Conservation (phyloP, 1,284 basidiomycete species). For the Trichosporon sp. region DNA sequence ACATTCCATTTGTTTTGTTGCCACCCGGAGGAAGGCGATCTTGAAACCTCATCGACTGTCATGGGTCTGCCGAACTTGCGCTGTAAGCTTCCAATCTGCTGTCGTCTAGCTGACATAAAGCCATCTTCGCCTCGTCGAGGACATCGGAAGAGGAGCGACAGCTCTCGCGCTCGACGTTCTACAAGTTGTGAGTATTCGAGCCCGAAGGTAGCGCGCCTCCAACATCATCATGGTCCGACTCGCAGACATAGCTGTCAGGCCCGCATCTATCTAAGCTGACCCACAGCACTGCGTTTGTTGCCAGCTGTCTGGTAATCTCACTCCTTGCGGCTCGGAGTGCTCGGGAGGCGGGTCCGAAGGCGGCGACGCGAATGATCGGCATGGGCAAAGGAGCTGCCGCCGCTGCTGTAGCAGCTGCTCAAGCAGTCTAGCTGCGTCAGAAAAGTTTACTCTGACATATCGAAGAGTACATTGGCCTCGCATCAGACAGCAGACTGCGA, state of each 20-base stretch:
- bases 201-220: not conserved
- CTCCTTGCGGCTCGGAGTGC: slow-evolving; percentile 40
- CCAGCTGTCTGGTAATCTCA: slow-evolving; percentile 45
- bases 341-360: slow-evolving; percentile 32
- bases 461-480: not conserved
- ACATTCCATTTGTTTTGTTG: not conserved
- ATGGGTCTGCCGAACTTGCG: slow-evolving; percentile 46
- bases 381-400: not conserved
- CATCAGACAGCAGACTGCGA: too few species aligned
- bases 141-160: slow-evolving; percentile 47
- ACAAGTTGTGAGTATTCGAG: slow-evolving; percentile 42
- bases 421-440: not conserved
- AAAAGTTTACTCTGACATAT: not conserved
- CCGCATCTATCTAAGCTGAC: too few species aligned
- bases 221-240: not conserved
- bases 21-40: not conserved
- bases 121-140: slow-evolving; percentile 48
- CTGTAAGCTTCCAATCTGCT: slow-evolving; percentile 23
- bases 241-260: slow-evolving; percentile 4
- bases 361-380: slow-evolving; percentile 15
- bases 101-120: slow-evolving; percentile 18
- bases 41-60: not conserved
- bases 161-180: slow-evolving; percentile 46
- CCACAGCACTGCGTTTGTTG: slow-evolving; percentile 47
- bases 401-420: not conserved